Evolutionary conservation across 345 rosid genomes (phyloP).

Genomic region (Citropsis articulata): DNA sequence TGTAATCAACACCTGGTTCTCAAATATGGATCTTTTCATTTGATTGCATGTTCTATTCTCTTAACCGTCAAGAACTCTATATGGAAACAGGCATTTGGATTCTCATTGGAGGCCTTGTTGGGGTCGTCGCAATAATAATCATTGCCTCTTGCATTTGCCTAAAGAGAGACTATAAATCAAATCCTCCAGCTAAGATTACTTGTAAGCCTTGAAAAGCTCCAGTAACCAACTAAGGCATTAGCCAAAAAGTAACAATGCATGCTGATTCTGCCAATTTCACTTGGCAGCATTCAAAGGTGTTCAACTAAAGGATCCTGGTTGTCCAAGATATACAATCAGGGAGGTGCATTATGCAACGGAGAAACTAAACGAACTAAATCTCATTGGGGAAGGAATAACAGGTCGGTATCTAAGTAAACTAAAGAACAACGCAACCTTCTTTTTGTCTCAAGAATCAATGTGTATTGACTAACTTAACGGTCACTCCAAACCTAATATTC

Average conservation of each 20-base stretch:
- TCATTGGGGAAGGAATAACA: conserved; percentile 56
- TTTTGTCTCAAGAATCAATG: not conserved
- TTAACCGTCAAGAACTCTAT: not conserved
- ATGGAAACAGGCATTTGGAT: conserved; percentile 36
- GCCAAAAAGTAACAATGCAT: not conserved
- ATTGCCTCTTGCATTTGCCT: not conserved
- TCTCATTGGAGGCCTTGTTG: conserved; percentile 17
- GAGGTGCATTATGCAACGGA: conserved; percentile 40
- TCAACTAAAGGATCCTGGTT: conserved; percentile 23
- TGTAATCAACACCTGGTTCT: not conserved
- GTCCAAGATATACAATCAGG: conserved; percentile 27
- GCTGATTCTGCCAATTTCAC: conserved; percentile 6
- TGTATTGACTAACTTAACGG: not conserved
- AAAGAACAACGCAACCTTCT: not conserved
- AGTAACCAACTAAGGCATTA: not conserved
- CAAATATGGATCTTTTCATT: not conserved
- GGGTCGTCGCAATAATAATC: conserved; percentile 6
- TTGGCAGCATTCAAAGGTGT: conserved; percentile 31
- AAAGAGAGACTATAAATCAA: conserved; percentile 4
- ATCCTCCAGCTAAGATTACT: conserved; percentile 8
- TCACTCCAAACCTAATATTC: too few species aligned
- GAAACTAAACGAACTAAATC: conserved; percentile 33
- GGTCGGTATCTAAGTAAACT: conserved; percentile 22
- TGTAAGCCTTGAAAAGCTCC: conserved; percentile 7
- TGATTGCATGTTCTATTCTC: not conserved